A percentile compares a stretch with the other conserved stretches of the same genome.
phyloP scores from a whole-genome alignment of 2,329 filamentous ascomycete genomes.

The Seiridium unicorne region DNA sequence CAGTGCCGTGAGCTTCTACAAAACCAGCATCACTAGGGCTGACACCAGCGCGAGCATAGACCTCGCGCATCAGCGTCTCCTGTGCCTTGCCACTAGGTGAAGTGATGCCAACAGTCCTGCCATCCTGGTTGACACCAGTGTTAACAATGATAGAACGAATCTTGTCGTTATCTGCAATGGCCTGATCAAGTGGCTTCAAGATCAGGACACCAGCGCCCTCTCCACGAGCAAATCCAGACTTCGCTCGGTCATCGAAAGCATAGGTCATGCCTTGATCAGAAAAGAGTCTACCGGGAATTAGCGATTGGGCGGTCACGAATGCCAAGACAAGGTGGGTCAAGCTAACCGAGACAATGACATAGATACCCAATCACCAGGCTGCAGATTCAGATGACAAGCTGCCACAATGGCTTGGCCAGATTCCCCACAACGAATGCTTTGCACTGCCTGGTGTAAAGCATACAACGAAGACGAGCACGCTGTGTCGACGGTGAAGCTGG shows the following conservation, averaged over 20 bases:
- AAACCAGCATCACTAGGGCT: conserved; percentile 10
- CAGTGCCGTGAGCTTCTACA: conserved; percentile 23
- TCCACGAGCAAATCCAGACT: conserved; percentile 29
- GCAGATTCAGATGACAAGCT: conserved; percentile 12
- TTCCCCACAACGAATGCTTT: conserved; percentile 24
- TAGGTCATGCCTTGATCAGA: conserved; percentile 8
- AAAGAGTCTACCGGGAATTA: background rate
- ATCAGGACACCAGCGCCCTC: conserved; percentile 32
- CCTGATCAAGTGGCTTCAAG: conserved; percentile 30
- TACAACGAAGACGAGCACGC: conserved; percentile 41
- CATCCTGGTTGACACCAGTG: conserved; percentile 24
- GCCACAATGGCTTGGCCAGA: conserved; percentile 16
- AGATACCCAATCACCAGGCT: conserved; percentile 21
- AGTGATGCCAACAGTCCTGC: conserved; percentile 9
- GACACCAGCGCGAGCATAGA: conserved; percentile 15
- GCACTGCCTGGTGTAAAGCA: conserved; percentile 29
- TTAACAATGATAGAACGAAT: conserved; percentile 33
- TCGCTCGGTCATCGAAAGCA: conserved; percentile 27
- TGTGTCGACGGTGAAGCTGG: conserved; percentile 42
- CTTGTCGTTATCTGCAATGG: conserved; percentile 30
- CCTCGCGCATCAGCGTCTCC: conserved; percentile 15
- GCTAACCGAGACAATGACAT: conserved; percentile 16
- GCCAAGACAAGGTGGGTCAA: background rate
- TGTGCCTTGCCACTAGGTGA: conserved; percentile 15
- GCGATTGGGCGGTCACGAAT: background rate